phyloP scores from a whole-genome alignment of 2,329 filamentous ascomycete genomes.

The Pestalotiopsis fici region DNA sequence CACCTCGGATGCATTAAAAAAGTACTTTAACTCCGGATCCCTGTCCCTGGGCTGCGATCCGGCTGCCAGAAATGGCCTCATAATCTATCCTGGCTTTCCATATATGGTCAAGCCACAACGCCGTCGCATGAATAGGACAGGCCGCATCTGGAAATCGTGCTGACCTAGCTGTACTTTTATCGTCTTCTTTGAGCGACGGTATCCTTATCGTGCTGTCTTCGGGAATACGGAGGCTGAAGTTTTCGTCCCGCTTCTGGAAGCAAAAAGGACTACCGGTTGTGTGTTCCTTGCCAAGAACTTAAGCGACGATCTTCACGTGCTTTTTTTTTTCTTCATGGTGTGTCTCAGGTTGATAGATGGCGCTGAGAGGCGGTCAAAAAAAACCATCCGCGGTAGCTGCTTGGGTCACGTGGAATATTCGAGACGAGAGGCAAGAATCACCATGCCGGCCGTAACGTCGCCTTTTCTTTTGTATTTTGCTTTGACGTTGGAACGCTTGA shows the following conservation, averaged over 20 bases:
- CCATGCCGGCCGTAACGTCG: background rate
- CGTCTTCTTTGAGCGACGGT: background rate
- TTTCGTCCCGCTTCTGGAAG: background rate
- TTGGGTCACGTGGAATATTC: background rate
- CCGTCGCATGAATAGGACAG: background rate
- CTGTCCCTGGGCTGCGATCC: background rate
- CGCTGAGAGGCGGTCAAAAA: background rate
- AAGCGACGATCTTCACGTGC: background rate
- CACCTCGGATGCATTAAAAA: background rate
- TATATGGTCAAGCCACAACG: background rate
- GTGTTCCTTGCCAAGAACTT: background rate
- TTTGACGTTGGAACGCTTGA: background rate
- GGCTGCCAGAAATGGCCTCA: background rate
- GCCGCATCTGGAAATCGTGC: background rate
- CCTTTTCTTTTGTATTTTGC: background rate
- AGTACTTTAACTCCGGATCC: background rate
- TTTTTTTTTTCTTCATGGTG: background rate
- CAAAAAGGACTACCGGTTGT: background rate
- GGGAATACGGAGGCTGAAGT: background rate
- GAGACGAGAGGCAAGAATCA: background rate
- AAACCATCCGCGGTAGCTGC: background rate
- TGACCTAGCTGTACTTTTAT: background rate
- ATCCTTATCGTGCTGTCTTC: background rate
- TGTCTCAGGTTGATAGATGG: background rate
- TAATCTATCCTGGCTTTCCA: background rate